Percentiles rank a stretch among this genome's conserved stretches.
phyloP scores from a whole-genome alignment of 2,329 filamentous ascomycete genomes.

The Sclerotinia borealis region DNA sequence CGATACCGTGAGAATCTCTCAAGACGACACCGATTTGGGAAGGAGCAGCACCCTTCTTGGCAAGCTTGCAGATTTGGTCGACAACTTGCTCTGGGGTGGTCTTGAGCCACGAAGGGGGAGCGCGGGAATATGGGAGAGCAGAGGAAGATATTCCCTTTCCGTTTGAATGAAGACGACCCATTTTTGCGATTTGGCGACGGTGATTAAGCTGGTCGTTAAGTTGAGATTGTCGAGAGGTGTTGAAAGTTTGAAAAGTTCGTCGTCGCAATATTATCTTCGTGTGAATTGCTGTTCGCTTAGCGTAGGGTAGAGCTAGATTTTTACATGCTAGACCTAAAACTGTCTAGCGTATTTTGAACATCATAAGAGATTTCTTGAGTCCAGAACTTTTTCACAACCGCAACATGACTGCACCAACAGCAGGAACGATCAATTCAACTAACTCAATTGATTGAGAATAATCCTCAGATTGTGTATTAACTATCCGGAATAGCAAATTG shows the following conservation, averaged over 20 bases:
- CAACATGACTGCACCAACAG: not conserved
- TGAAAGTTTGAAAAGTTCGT: slow-evolving; percentile 3
- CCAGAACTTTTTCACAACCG: not conserved
- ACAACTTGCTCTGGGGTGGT: slow-evolving; percentile 97
- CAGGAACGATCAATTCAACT: not conserved
- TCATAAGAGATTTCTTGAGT: slow-evolving; percentile 5
- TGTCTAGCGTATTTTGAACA: not conserved
- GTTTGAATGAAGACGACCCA: slow-evolving; percentile 98
- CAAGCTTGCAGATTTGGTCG: slow-evolving; percentile 98
- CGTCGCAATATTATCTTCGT: slow-evolving; percentile 6
- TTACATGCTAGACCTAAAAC: not conserved
- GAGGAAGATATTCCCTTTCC: slow-evolving; percentile 98
- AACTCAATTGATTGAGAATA: not conserved
- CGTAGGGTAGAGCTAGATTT: not conserved
- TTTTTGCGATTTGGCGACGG: slow-evolving; percentile 42
- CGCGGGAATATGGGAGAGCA: slow-evolving; percentile 94
- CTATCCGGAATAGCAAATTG: not conserved
- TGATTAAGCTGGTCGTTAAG: slow-evolving; percentile 7
- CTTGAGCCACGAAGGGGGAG: slow-evolving; percentile 92
- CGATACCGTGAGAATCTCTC: slow-evolving; percentile 95
- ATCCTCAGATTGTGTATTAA: not conserved
- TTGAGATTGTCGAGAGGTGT: slow-evolving; percentile 14
- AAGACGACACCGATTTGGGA: slow-evolving; percentile 99
- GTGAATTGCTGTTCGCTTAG: slow-evolving; percentile 8
- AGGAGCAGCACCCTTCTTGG: slow-evolving; percentile 96